phyloP scores from a whole-genome alignment of 75 land plant genomes.

The Larix kaempferi region DNA sequence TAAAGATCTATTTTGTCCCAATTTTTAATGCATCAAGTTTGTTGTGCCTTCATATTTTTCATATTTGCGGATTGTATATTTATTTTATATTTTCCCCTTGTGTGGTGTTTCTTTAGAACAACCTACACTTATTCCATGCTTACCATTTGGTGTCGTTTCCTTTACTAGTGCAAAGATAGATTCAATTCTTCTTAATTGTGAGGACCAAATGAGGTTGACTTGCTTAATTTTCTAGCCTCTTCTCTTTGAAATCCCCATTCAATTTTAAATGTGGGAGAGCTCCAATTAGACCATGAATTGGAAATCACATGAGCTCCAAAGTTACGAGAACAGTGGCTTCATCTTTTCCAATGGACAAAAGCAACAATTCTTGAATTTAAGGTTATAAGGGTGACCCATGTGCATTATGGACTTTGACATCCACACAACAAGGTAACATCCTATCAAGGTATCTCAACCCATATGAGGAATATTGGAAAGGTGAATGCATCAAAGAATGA shows the following conservation, averaged over 20 bases:
- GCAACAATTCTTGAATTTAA: conserved; percentile 7
- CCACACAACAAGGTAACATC: conserved; percentile 54
- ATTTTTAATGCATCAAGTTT: too few species aligned
- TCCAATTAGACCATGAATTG: conserved; percentile 45
- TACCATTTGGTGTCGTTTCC: conserved; percentile 54
- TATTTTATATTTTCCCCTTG: background rate
- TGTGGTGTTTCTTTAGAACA: background rate
- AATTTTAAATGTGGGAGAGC: conserved; percentile 52
- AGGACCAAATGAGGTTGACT: conserved; percentile 27
- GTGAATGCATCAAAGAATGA: conserved; percentile 34
- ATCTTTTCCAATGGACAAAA: conserved; percentile 41
- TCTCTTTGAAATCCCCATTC: conserved; percentile 66
- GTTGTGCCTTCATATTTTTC: too few species aligned
- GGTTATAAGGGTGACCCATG: conserved; percentile 16
- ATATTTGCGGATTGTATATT: too few species aligned
- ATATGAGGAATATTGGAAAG: conserved; percentile 19
- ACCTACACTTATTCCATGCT: conserved; percentile 8
- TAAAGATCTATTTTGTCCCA: too few species aligned
- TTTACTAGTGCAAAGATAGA: conserved; percentile 66
- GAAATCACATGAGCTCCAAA: conserved; percentile 20
- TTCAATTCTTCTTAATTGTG: conserved; percentile 53
- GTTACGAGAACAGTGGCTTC: conserved; percentile 47
- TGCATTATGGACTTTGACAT: conserved; percentile 7
- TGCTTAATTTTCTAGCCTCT: conserved; percentile 26
- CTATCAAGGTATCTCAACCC: conserved; percentile 42